Conservation (phyloP, 179 eudicot genomes). For the Carnegiea gigantea region DNA sequence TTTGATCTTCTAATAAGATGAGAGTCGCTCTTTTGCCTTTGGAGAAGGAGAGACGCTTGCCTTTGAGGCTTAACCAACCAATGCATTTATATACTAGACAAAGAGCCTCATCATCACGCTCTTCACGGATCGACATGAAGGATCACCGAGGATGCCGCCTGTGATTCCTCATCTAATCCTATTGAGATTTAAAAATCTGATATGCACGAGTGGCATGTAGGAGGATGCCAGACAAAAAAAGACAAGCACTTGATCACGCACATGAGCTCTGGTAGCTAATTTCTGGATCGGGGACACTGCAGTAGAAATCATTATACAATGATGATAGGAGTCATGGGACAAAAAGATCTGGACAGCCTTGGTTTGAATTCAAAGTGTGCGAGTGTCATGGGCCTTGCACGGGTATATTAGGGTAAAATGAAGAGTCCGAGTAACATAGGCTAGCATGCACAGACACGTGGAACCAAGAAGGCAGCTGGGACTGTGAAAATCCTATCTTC, state of each 20-base stretch:
- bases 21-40: background rate
- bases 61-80: background rate
- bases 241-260: background rate
- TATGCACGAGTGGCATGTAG: constrained; percentile 6
- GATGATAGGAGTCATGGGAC: background rate
- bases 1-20: background rate
- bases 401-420: no score
- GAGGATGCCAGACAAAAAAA: constrained; percentile 1
- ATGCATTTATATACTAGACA: background rate
- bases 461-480: background rate
- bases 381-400: no score
- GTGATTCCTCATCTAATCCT: background rate
- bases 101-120: background rate
- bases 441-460: no score
- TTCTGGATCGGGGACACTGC: background rate
- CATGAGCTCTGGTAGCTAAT: constrained; percentile 1
- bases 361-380: background rate
- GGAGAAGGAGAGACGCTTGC: background rate
- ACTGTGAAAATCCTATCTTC: background rate
- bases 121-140: background rate
- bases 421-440: background rate
- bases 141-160: constrained; percentile 3
- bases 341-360: constrained; percentile 15
- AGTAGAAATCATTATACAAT: background rate
- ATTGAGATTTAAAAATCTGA: background rate